phyloP scores from a whole-genome alignment of 192 early-diverging fungal species.

The Linnemannia exigua region DNA sequence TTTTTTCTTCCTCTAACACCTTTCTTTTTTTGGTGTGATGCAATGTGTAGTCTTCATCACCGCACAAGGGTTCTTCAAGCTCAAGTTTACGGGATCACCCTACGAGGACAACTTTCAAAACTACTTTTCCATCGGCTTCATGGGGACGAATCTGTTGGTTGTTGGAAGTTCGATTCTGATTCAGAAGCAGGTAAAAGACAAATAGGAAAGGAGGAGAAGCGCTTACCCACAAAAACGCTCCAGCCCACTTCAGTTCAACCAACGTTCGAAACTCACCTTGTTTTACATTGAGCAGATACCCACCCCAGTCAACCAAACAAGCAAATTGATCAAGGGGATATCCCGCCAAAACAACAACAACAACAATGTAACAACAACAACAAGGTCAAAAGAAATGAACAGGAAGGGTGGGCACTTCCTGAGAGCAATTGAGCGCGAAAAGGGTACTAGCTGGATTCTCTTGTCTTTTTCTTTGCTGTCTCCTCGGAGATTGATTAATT shows the following conservation, averaged over 20 bases:
- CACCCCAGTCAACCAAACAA: neutral
- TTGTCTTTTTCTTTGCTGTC: constrained; percentile 4
- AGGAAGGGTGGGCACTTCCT: neutral
- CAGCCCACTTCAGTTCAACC: neutral
- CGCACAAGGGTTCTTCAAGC: constrained; percentile 80
- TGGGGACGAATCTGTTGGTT: constrained; percentile 69
- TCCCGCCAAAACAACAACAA: neutral
- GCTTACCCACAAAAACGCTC: constrained; percentile 3
- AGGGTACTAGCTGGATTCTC: neutral
- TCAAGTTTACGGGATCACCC: constrained; percentile 70
- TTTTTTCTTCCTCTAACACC: too few species aligned
- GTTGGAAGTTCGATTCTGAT: constrained; percentile 66
- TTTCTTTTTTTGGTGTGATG: neutral
- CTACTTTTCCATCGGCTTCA: constrained; percentile 80
- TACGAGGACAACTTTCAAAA: constrained; percentile 80
- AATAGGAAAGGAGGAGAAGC: neutral
- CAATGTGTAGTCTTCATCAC: constrained; percentile 75
- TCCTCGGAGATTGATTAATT: constrained; percentile 2
- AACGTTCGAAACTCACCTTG: neutral
- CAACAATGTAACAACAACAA: neutral
- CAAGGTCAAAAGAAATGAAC: neutral
- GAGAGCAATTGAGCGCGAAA: neutral
- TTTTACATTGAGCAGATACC: neutral
- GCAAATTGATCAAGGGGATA: neutral
- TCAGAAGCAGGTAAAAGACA: constrained; percentile 60